Evolutionary conservation across 805 yeast genomes (phyloP), one percentile per base, ranked within the genome.

Genomic region (Metschnikowia drakensbergensis): DNA sequence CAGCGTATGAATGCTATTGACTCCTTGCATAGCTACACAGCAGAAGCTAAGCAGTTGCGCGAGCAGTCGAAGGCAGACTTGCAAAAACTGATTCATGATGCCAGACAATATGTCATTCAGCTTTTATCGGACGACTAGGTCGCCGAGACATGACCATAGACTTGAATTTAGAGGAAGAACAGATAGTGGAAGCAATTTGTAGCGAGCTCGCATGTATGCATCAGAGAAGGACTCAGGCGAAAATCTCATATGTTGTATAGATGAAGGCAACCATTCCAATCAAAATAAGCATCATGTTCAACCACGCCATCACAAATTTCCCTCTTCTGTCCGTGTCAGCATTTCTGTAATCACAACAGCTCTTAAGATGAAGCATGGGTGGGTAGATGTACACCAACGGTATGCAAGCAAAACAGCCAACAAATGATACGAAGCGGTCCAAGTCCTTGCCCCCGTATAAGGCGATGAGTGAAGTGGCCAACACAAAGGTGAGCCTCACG

Each of bases 321-420:
- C 66, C 58, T 8, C 73, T 71, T 9, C 51, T 58, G 44, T 62
- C 66, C 3, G 39, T 31, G 17, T 59, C 44, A 1, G 54, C 57
- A 5, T 54, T 54, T 26, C 53, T 54, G 46, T 54, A 53, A 32
- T 53, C 55, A 51, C 76, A 72, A 52, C 82, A 79, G 47, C 81
- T 70, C 59, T 71, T 76, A 47, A 81, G 71, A 59, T 87, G 94
- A 46, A 87, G 68, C 74, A 87, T 73, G 13, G 95, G 94, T 6
- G 95, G 94, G 59, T 86, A 86, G 81, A 87, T 83, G 68, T 87
- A 87, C 4, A 87, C 94, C 68, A 87, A 75, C 1, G 95, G 95
- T 47, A 87, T 84, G 59, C 95, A 87, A 1, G 92, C 91, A 68
- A 87, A 84, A 45, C 90, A 84, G 3, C 95, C 95, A 45, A 87